Percentiles rank a stretch among this genome's conserved stretches.
These are phyloP conservation scores for Thalassiosira exigua DNA, from an alignment of 352 stramenopile genomes.

Conservation along the genomic window DNA sequence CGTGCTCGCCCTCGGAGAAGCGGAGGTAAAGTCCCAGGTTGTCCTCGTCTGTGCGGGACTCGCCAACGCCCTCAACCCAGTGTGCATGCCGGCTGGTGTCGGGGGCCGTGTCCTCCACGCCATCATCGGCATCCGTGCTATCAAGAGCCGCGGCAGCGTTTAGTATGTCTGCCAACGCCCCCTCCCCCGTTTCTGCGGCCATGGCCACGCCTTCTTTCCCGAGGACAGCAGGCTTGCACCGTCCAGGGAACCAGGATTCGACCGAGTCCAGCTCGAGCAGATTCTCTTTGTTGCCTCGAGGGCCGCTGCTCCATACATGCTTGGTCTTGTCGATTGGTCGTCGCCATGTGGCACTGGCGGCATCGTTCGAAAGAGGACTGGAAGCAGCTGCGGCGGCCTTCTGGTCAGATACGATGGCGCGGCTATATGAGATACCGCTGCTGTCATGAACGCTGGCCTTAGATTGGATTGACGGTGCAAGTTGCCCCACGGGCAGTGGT, in stretches of 20 bases:
- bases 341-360: slow-evolving; percentile 25
- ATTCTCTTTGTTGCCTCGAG: slow-evolving; percentile 72
- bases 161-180: slow-evolving; percentile 80
- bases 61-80: slow-evolving; percentile 81
- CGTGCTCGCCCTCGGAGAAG: slow-evolving; percentile 80
- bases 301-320: slow-evolving; percentile 70
- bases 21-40: slow-evolving; percentile 83
- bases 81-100: slow-evolving; percentile 50
- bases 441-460: no score
- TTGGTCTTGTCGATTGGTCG: slow-evolving; percentile 38
- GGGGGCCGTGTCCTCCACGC: neutral
- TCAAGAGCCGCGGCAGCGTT: slow-evolving; percentile 47
- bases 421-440: no score
- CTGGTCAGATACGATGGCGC: neutral
- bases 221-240: slow-evolving; percentile 64
- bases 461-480: slow-evolving; percentile 51
- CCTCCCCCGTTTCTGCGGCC: slow-evolving; percentile 72
- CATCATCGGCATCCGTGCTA: slow-evolving; percentile 54
- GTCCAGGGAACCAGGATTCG: slow-evolving; percentile 79
- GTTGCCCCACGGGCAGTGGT: slow-evolving; percentile 19
- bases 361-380: no score
- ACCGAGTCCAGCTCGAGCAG: slow-evolving; percentile 74
- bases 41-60: slow-evolving; percentile 81
- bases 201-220: slow-evolving; percentile 79
- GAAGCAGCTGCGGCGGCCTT: neutral